A percentile compares a stretch with the other conserved stretches of the same genome.
These are phyloP conservation scores for Oryza meyeriana DNA, from an alignment of 176 grass and related monocot genomes.

Conservation along the genomic window DNA sequence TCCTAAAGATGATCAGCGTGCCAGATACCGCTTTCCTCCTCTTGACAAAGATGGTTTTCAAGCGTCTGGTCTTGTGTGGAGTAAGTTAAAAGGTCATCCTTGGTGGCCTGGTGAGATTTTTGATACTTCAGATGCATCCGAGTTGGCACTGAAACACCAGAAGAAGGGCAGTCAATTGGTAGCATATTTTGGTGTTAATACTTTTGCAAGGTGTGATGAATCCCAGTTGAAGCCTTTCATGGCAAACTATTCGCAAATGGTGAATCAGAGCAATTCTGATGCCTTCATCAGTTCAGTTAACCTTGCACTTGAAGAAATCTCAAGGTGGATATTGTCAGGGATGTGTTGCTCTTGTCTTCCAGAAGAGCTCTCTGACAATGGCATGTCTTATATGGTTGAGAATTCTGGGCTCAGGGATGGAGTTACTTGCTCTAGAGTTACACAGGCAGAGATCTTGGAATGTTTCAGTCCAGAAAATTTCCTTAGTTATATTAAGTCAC, in stretches of 20 bases:
- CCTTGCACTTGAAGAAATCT: conserved; percentile 58
- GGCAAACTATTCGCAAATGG: conserved; percentile 47
- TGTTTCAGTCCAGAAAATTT: conserved; percentile 48
- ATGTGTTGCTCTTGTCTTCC: conserved; percentile 57
- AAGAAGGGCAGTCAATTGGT: conserved; percentile 49
- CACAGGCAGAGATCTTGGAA: conserved; percentile 26
- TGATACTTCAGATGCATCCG: conserved; percentile 66
- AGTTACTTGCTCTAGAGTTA: conserved; percentile 34
- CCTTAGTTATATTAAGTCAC: conserved; percentile 41
- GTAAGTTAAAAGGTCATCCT: conserved; percentile 58
- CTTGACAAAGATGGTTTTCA: conserved; percentile 27
- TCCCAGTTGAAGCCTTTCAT: conserved; percentile 67
- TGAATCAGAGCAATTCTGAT: conserved; percentile 53
- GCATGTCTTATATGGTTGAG: conserved; percentile 35
- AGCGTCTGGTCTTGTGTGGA: conserved; percentile 70
- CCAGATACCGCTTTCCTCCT: conserved; percentile 32
- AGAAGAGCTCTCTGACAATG: conserved; percentile 26
- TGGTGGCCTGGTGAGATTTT: conserved; percentile 88
- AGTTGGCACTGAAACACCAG: conserved; percentile 50
- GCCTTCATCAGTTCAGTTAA: conserved; percentile 45
- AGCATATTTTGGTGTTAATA: conserved; percentile 58
- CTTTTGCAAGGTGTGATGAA: conserved; percentile 79
- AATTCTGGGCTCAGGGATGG: conserved; percentile 54
- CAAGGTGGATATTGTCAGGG: conserved; percentile 44
- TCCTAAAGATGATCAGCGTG: neutral